Base-by-base conservation (phyloP, 2,329 filamentous ascomycete species). In the Tolypocladium inflatum region DNA sequence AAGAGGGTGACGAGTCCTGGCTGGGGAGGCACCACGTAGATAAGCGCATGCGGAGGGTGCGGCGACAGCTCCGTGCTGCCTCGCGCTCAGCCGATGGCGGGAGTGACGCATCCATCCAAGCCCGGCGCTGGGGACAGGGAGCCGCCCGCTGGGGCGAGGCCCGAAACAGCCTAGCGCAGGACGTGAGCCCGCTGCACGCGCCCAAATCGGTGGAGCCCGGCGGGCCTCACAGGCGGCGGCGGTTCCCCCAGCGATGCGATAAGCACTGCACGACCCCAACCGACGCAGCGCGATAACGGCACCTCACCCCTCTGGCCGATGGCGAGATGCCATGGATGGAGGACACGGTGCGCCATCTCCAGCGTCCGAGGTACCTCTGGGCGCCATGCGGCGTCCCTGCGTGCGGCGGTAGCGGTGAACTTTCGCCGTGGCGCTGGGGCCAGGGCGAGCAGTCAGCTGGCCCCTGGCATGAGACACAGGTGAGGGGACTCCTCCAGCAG, bases 161-260 rank as follows among this genome's bases (percentile, higher is more conserved):
- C 30, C 30, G 30, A 52, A 37, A 19, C 30, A 30, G 30, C 48
- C 30, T 52, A 52, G 48, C 48, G 30, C 19, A 2, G 17, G 48
- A 43, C 52, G 45, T 55, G 55, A 53, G 54, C 48, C 19, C 8
- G 30, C 30, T 13, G 42, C 60, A 60, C 51, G 58, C 55, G 57
- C 53, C 64, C 64, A 70, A 66, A 66, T 60, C 60, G 57, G 64
- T 66, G 60, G 60, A 42, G 57, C 57, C 52, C 9, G 15, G 30
- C 38, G 43, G 62, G 60, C 58, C 55, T 50, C 9, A 9, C 26
- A 21, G 23, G 17, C 45, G 23, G 17, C 54, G 54, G 55, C 57
- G 59, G 68, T 70, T 66, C 60, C 69, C 66, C 59, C 63, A 66
- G 64, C 68, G 66, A 71, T 71, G 65, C 68, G 68, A 71, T 70